Conservation (phyloP, 495 filamentous ascomycete genomes). For the Viridothelium virens region DNA sequence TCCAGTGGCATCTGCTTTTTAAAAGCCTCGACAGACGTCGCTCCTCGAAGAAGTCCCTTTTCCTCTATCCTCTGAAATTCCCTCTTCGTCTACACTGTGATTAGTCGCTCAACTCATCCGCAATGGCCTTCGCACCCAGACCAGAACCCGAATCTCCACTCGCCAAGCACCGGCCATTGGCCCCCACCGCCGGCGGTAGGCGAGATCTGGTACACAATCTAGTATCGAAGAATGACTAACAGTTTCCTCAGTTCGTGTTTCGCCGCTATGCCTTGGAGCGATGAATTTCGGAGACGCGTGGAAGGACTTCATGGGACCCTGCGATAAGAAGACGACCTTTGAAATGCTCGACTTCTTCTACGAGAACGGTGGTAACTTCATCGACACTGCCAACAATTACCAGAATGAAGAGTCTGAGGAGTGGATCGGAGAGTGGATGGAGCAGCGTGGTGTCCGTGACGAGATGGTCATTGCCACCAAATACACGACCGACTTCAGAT, state of each 20-base stretch:
- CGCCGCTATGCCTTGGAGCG: conserved; percentile 20
- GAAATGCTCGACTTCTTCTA: conserved; percentile 20
- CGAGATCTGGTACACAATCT: background rate
- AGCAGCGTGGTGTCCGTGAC: conserved; percentile 44
- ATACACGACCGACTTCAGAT: conserved; percentile 38
- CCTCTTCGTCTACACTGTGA: too few relatives aligned
- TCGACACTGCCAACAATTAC: conserved; percentile 40
- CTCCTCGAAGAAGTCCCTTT: too few relatives aligned
- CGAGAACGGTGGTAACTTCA: conserved; percentile 23
- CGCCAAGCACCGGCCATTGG: background rate
- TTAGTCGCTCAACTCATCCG: background rate
- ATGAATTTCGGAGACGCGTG: conserved; percentile 25
- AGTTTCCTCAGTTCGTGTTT: conserved; percentile 9
- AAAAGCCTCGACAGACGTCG: background rate
- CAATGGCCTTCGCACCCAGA: conserved; percentile 4
- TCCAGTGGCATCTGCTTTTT: background rate
- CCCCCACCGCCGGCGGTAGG: background rate
- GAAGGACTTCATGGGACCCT: conserved; percentile 20
- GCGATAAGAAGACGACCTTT: conserved; percentile 16
- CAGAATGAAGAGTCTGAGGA: conserved; percentile 59
- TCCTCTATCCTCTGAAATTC: too few relatives aligned
- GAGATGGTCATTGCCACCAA: conserved; percentile 67
- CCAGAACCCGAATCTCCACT: conserved; percentile 8
- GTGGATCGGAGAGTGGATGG: conserved; percentile 76
- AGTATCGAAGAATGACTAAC: background rate